These are phyloP conservation scores for Phytophthora tubulina DNA, from an alignment of 352 stramenopile species.

Conservation along the genomic window DNA sequence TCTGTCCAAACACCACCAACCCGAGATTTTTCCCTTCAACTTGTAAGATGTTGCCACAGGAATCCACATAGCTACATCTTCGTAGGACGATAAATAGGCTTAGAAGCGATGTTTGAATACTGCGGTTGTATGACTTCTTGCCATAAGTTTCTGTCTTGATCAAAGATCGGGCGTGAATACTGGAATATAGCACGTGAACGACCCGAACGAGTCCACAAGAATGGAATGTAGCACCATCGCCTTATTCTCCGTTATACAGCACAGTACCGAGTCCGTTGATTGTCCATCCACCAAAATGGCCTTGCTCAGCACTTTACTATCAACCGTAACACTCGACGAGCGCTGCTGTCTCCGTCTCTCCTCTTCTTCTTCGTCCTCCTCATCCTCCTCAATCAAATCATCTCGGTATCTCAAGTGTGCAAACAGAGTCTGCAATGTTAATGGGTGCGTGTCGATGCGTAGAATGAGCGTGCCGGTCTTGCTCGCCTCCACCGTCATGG, in stretches of 20 bases:
- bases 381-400: slow-evolving; percentile 69
- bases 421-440: slow-evolving; percentile 84
- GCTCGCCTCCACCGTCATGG: slow-evolving; percentile 81
- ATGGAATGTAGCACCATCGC: slow-evolving; percentile 86
- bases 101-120: slow-evolving; percentile 4
- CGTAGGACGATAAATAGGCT: slow-evolving; percentile 23
- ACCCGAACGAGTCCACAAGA: slow-evolving; percentile 78
- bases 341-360: slow-evolving; percentile 34
- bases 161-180: slow-evolving; percentile 71
- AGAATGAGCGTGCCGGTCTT: slow-evolving; percentile 72
- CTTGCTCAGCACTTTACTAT: slow-evolving; percentile 82
- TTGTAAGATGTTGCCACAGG: neutral
- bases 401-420: slow-evolving; percentile 77
- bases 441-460: slow-evolving; percentile 72
- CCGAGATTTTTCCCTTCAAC: slow-evolving; percentile 6
- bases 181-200: slow-evolving; percentile 86
- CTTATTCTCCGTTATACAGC: slow-evolving; percentile 85
- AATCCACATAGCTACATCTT: neutral
- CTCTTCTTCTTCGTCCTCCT: slow-evolving; percentile 46
- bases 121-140: neutral
- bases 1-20: slow-evolving; percentile 5
- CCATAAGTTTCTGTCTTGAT: neutral
- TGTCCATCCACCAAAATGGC: slow-evolving; percentile 79
- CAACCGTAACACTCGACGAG: slow-evolving; percentile 75
- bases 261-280: slow-evolving; percentile 76